These are phyloP conservation scores for Globisporangium orthogonon DNA, from an alignment of 352 stramenopile genomes.

Conservation along the genomic window DNA sequence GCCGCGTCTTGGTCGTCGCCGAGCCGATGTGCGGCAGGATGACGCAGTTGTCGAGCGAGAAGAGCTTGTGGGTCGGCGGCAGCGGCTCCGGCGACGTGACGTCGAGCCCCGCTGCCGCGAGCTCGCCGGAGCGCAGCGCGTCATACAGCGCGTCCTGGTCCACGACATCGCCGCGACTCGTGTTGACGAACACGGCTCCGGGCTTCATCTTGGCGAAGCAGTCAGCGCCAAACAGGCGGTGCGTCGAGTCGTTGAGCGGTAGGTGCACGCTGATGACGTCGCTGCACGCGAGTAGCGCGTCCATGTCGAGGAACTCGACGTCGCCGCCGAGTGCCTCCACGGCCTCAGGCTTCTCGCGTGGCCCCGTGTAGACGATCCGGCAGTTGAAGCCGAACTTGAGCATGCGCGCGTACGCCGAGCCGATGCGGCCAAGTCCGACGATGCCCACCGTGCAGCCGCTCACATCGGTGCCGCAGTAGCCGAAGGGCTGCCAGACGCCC, in stretches of 20 bases:
- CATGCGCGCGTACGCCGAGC: constrained; percentile 74
- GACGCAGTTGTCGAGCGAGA: constrained; percentile 56
- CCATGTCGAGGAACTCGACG: constrained; percentile 71
- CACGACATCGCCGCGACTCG: constrained; percentile 86
- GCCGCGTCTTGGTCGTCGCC: constrained; percentile 42
- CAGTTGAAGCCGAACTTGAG: constrained; percentile 79
- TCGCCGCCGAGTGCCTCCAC: constrained; percentile 24
- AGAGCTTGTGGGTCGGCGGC: constrained; percentile 64
- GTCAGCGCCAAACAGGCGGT: constrained; percentile 60
- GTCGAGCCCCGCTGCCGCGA: constrained; percentile 71
- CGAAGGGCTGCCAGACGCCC: constrained; percentile 77
- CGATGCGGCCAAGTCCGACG: constrained; percentile 83
- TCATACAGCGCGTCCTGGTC: constrained; percentile 74
- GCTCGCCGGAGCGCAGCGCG: constrained; percentile 30
- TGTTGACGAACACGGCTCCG: constrained; percentile 89
- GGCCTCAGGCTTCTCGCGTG: constrained; percentile 48
- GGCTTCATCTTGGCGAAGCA: constrained; percentile 80
- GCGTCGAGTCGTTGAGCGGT: constrained; percentile 70
- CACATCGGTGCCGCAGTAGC: constrained; percentile 70
- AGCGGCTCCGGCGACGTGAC: constrained; percentile 90
- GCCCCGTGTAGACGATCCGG: constrained; percentile 76
- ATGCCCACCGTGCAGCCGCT: constrained; percentile 73
- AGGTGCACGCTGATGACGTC: constrained; percentile 88
- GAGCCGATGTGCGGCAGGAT: constrained; percentile 41
- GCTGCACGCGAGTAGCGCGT: constrained; percentile 64